Evolutionary conservation across 306 rosid genomes (phyloP), one percentile per base, ranked within the genome.

Genomic region (Trifolium pratense): DNA sequence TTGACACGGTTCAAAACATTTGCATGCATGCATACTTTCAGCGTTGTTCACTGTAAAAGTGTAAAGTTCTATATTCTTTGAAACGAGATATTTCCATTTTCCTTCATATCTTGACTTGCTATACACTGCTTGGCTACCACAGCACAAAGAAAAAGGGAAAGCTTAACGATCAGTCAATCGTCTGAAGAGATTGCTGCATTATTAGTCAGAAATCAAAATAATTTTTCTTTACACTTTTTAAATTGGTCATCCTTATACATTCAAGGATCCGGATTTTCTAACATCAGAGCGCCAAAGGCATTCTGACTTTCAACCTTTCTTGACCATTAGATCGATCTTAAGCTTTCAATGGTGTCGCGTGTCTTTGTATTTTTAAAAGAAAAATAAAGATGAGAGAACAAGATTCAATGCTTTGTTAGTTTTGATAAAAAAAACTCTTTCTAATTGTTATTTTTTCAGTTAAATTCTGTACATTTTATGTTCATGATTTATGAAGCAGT

Each of bases 51-150:
- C 59, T 77, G 80, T 69, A 73, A 40, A 68, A 66, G 61, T 80
- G 85, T 84, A 80, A 64, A 80, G 80, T 70, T 74, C 29, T 67
- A 70, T 58, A 63, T 73, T 84, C 56, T 74, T 62, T 74, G 74
- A 25, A 77, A 80, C 42, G 80, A 42, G 57, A 76, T 40, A 62
- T 71, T 80, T 68, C 39, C 71, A 26, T 4, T 61, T 57, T 67
- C 51, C 53, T 55, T 76, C 60, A 13, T 26, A 18, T 52, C 34
- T 48, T 34, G 7, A 31, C n/a, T 1, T 7, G 39, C 39, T 52
- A 52, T 9, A 52, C 26, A 52, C 26, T 17, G 6, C 58, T 52
- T 17, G 13, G 6, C 9, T 52, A 23, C 32, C 34, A 56, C 62
- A 23, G 12, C 23, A 1, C 34, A 56, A 23, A 23, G 9, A 23